These are phyloP conservation scores for Jimgerdemannia flammicorona DNA, from an alignment of 192 early-diverging fungal genomes.

Conservation along the genomic window DNA sequence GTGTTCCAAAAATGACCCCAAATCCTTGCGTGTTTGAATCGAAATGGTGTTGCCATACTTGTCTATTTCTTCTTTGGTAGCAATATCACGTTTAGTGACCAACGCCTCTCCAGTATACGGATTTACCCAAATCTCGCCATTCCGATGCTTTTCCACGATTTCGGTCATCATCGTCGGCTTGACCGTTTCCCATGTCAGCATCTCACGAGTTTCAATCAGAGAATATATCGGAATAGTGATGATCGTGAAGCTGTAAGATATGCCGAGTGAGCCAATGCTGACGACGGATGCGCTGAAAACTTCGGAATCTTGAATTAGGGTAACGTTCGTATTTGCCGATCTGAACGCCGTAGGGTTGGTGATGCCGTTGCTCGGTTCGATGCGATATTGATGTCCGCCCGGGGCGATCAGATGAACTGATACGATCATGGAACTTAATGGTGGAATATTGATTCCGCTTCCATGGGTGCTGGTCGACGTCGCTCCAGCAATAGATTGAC, in stretches of 20 bases:
- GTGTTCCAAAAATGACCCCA: too few relatives aligned
- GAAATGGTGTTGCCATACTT: too few relatives aligned
- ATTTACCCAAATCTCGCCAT: background rate
- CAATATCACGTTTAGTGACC: too few relatives aligned
- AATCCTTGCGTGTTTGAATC: too few relatives aligned
- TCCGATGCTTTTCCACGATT: background rate
- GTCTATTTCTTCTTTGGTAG: too few relatives aligned
- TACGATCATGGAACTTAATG: background rate
- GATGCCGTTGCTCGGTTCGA: background rate
- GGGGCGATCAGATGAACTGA: background rate
- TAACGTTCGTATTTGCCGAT: background rate
- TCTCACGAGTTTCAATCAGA: background rate
- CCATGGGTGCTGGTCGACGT: background rate
- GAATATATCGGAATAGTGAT: background rate
- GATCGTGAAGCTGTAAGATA: background rate
- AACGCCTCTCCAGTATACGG: background rate
- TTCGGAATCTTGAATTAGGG: background rate
- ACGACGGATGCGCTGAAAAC: background rate
- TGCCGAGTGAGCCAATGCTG: background rate
- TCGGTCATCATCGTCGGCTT: background rate
- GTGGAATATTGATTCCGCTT: background rate
- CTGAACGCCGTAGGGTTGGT: background rate
- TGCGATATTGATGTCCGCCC: background rate
- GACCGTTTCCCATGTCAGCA: background rate
- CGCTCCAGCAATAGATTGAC: background rate